Evolutionary conservation across 2,329 filamentous ascomycete genomes (phyloP), one percentile per base, ranked within the genome.

Genomic region (Colletotrichum spaethianum): DNA sequence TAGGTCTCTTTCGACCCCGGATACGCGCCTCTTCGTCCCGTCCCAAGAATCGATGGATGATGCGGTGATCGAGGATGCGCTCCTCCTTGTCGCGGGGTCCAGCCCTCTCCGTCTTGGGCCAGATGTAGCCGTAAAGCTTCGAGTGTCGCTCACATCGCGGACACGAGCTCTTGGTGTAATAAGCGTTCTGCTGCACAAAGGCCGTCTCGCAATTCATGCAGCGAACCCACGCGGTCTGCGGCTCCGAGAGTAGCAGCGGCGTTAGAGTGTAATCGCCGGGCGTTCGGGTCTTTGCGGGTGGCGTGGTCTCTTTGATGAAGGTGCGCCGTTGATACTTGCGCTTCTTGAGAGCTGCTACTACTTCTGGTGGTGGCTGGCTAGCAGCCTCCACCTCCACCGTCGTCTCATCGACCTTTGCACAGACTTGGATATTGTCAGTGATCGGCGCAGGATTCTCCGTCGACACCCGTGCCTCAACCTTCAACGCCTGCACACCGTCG

Each of bases 91-190:
- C 96, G 26, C 89, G 82, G 20, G 90, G 90, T 0, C 94, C 94
- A 33, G 93, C 91, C 73, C 88, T 93, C 72, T 98, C 93, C 0
- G 96, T 98, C 85, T 99, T 98, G 7, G 96, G 96, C 96, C 96
- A 99, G 69, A 93, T 87, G 79, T 93, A 98, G 0, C 97, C 97
- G 80, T 98, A 99, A 0, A 99, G 85, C 84, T 97, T 98, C 20
- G 94, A 97, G 79, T 99, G 96, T 0, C 96, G 90, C 83, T 99
- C 96, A 81, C 96, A 99, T 8, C 96, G 91, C 4, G 94, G 95
- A 80, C 96, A 99, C 20, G 94, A 93, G 60, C 93, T 91, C 63
- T 93, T 91, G 1, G 95, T 98, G 75, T 92, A 92, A 80, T 97
- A 98, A 0, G 94, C 94, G 74, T 98, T 93, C 50, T 91, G 88